A percentile compares a stretch with the other conserved stretches of the same genome.
phyloP scores from a whole-genome alignment of 768 basidiomycete species.

The Leccinum incarnatum region DNA sequence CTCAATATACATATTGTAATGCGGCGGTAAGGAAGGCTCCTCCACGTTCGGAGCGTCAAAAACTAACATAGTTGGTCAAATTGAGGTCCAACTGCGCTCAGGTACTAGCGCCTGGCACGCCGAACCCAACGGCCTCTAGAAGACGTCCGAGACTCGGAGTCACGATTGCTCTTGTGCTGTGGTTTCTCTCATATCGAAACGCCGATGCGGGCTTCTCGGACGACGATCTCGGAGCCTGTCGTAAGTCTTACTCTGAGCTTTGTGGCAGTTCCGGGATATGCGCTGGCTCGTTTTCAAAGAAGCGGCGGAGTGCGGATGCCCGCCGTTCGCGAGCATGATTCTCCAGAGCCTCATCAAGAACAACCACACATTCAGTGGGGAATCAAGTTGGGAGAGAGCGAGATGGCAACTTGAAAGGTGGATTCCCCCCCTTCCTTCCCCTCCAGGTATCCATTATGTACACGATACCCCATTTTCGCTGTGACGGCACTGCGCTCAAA shows the following conservation, averaged over 20 bases:
- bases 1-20: not conserved
- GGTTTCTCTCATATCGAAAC: not conserved
- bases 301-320: not conserved
- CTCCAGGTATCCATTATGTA: slow-evolving; percentile 4
- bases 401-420: not conserved
- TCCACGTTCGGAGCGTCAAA: no score
- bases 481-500: not conserved
- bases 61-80: not conserved
- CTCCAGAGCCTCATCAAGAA: not conserved
- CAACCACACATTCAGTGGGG: not conserved
- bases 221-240: not conserved
- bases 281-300: not conserved
- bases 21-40: not conserved
- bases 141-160: not conserved
- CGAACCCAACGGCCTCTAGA: slow-evolving; percentile 1
- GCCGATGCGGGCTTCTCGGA: slow-evolving; percentile 7
- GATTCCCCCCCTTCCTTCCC: not conserved
- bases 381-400: slow-evolving; percentile 11
- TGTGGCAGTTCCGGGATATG: slow-evolving; percentile 1
- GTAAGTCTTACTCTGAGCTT: not conserved
- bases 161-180: not conserved
- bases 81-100: not conserved
- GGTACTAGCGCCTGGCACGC: not conserved
- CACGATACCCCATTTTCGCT: not conserved
- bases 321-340: not conserved